These are phyloP conservation scores for Xylariaceae sp. DNA, from an alignment of 2,329 filamentous ascomycete genomes.

Conservation along the genomic window DNA sequence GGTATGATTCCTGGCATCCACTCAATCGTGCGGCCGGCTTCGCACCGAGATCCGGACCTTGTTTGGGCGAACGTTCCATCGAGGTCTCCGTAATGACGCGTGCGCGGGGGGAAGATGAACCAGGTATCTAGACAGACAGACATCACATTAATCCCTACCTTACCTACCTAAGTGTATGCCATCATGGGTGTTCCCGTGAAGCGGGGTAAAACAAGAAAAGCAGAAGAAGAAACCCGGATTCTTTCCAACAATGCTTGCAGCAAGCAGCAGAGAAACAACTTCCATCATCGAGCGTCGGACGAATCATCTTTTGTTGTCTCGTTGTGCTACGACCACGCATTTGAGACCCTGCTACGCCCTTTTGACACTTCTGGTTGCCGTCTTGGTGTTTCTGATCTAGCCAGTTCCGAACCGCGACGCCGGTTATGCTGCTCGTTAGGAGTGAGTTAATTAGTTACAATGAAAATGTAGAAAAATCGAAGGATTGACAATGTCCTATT, in stretches of 20 bases:
- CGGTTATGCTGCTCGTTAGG: neutral
- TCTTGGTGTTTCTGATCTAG: neutral
- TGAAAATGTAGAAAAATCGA: no score
- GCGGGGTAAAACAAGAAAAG: constrained; percentile 2
- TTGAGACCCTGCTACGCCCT: constrained; percentile 4
- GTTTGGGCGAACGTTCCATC: no score
- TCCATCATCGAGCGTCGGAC: constrained; percentile 4
- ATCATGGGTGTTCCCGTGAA: neutral
- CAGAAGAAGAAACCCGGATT: no score
- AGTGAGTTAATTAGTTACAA: neutral
- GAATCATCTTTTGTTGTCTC: constrained; percentile 17
- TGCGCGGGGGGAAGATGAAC: no score
- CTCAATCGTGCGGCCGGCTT: neutral
- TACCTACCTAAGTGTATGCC: no score
- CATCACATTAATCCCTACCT: no score
- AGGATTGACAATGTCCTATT: no score
- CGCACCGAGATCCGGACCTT: no score
- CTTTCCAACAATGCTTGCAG: no score
- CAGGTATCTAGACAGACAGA: no score
- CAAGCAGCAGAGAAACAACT: no score
- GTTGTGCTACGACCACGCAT: neutral
- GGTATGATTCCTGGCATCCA: neutral
- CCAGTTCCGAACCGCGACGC: neutral
- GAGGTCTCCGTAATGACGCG: no score
- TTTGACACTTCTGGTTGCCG: constrained; percentile 10